phyloP scores from a whole-genome alignment of 805 yeast species.

The Candida insectorum region DNA sequence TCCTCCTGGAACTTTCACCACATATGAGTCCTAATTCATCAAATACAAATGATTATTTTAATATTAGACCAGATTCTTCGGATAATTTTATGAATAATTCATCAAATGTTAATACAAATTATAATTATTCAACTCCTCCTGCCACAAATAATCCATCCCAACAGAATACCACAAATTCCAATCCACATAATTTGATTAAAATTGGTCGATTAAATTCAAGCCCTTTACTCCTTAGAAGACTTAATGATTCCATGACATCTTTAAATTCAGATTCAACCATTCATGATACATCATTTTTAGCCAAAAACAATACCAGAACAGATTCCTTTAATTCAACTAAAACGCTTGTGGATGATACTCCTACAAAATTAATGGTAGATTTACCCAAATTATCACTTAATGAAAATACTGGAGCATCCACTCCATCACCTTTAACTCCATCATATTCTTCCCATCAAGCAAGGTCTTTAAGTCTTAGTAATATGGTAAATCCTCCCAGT shows the following conservation, averaged over 20 bases:
- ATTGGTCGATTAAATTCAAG: too few relatives aligned
- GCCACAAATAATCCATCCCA: too few relatives aligned
- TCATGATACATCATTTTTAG: conserved; percentile 5
- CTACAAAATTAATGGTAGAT: conserved; percentile 2
- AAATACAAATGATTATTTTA: conserved; percentile 4
- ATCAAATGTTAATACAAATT: too few relatives aligned
- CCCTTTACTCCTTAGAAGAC: conserved; percentile 3
- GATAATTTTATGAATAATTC: too few relatives aligned
- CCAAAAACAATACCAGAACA: conserved; percentile 3
- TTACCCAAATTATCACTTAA: conserved; percentile 7
- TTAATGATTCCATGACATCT: conserved; percentile 9
- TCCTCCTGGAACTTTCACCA: too few relatives aligned
- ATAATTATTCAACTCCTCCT: too few relatives aligned
- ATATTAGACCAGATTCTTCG: conserved; percentile 3
- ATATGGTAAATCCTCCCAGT: not conserved
- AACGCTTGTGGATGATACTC: conserved; percentile 9
- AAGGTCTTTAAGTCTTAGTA: not conserved
- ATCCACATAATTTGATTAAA: too few relatives aligned
- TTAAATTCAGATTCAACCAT: conserved; percentile 10
- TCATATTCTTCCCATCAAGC: not conserved
- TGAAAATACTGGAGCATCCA: conserved; percentile 1
- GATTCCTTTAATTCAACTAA: conserved; percentile 7
- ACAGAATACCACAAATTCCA: too few relatives aligned
- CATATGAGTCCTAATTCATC: not conserved
- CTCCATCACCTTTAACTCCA: not conserved